Evolutionary conservation across 2,329 filamentous ascomycete genomes (phyloP), one percentile per base, ranked within the genome.

Genomic region (Arthrobotrys entomopaga): DNA sequence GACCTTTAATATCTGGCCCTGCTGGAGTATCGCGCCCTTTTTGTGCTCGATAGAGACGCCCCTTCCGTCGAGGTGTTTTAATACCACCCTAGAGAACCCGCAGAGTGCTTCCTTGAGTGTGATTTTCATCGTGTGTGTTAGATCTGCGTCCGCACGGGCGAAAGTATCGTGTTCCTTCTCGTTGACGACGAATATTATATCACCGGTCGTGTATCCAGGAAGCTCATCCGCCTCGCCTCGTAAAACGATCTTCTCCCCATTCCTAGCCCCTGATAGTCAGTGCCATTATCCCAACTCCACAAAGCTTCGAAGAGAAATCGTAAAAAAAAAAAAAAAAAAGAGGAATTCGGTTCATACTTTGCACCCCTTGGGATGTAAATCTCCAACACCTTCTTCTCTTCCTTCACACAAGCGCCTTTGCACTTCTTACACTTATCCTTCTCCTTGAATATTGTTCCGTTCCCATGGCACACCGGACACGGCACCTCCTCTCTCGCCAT

Each of bases 361-460:
- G 91, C 90, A 53, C 94, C 94, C 60, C 91, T 88, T 8, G 94
- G 93, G 73, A 99, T 97, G 83, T 98, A 98, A 60, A 99, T 90
- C 83, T 99, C 95, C 74, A 99, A 85, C 2, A 94, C 91, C 84
- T 98, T 99, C 82, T 91, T 95, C 82, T 95, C 91, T 79, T 93
- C 90, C 50, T 89, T 88, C 13, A 92, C 93, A 76, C 92, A 88
- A 82, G 91, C 91, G 80, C 95, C 95, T 84, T 98, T 98, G 88
- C 95, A 99, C 85, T 95, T 97, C 86, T 96, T 97, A 86, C 95
- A 99, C 81, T 92, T 92, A 80, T 99, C 95, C 85, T 98, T 98
- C 80, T 97, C 92, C 82, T 94, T 94, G 84, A 89, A 96, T 80
- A 93, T 89, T 80, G 89, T 89, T 4, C 95, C 95, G n/a, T 89